These are phyloP conservation scores for Entophlyctis helioformis DNA, from an alignment of 192 early-diverging fungal genomes.

Conservation along the genomic window DNA sequence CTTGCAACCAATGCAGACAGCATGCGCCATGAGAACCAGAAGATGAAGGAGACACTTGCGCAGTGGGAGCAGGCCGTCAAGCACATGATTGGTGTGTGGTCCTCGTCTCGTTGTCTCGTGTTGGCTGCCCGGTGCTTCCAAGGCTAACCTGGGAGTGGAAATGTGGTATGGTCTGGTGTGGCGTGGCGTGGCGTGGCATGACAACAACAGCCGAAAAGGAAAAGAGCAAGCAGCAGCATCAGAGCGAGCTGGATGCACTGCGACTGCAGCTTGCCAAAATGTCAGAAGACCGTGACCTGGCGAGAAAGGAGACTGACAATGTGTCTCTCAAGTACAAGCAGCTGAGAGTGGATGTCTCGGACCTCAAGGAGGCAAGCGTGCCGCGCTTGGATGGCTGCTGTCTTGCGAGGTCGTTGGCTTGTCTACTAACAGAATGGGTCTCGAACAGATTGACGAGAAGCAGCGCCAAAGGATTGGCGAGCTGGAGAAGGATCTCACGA, in stretches of 20 bases:
- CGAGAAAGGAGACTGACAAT: conserved; percentile 8
- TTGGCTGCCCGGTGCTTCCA: not conserved
- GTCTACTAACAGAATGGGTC: not conserved
- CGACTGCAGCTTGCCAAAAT: not conserved
- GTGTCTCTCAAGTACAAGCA: conserved; percentile 14
- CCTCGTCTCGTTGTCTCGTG: not conserved
- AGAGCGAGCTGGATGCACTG: conserved; percentile 3
- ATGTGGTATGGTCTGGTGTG: not conserved
- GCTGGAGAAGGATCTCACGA: conserved; percentile 1
- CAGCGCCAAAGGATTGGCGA: conserved; percentile 1
- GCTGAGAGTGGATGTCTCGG: conserved; percentile 13
- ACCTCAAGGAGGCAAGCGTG: conserved; percentile 13
- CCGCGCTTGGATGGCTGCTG: not conserved
- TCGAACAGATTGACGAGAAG: not conserved
- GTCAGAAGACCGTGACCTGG: conserved; percentile 6
- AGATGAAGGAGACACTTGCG: conserved; percentile 12
- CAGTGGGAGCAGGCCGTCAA: conserved; percentile 22
- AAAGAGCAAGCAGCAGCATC: not conserved
- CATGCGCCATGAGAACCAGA: conserved; percentile 2
- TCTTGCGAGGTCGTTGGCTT: not conserved
- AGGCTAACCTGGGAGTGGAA: not conserved
- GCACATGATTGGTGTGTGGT: conserved; percentile 21
- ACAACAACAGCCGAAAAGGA: not conserved
- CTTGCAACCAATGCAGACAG: conserved; percentile 2
- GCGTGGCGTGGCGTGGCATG: not conserved